Evolutionary conservation across 1,284 basidiomycete genomes (phyloP), one percentile per base, ranked within the genome.

Genomic region (Trametes hirsuta): DNA sequence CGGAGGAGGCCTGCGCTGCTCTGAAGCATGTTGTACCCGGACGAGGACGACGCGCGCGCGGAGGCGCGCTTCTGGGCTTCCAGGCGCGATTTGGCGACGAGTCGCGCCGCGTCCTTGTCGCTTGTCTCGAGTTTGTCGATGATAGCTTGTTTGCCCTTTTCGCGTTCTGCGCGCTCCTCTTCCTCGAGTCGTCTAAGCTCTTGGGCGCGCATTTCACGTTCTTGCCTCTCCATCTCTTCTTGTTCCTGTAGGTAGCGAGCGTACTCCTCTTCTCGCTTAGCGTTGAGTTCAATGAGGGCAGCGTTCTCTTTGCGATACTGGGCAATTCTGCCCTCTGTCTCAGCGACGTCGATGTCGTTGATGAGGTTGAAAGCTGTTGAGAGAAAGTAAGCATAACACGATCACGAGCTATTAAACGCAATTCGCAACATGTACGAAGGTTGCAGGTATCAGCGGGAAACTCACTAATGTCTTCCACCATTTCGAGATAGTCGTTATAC

Each of bases 401-500:
- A 1, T 30, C 22, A 12, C n/a, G 14, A 12, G 44, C 21, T 9
- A 22, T 11, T 2, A 10, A 18, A 18, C 18, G 18, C 11, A 40
- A 40, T 12, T 11, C 5, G 11, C 39, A 11, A 18, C 11, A 14
- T 40, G 11, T 5, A 12, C 11, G 39, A 59, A 39, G 21, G 18
- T 46, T 35, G 39, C 2, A 5, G 24, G 3, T 2, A 18, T 10
- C 15, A n/a, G 18, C 15, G 18, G 12, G 2, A 30, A 25, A 78
- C 90, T 72, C 66, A 94, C 95, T 92, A 65, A 98, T 90, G 69
- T 98, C 94, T 76, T 99, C 97, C 1, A 97, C 95, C 74, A 95
- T 88, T 75, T 98, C 94, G 8, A 99, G 83, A 71, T 98, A 99
- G 74, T 98, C 91, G 71, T 99, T 98, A 76, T 97, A 98, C n/a